Evolutionary conservation across 2,329 filamentous ascomycete species (phyloP), one percentile per base, ranked within the genome.

Genomic region (Rhinocladiella mackenziei): DNA sequence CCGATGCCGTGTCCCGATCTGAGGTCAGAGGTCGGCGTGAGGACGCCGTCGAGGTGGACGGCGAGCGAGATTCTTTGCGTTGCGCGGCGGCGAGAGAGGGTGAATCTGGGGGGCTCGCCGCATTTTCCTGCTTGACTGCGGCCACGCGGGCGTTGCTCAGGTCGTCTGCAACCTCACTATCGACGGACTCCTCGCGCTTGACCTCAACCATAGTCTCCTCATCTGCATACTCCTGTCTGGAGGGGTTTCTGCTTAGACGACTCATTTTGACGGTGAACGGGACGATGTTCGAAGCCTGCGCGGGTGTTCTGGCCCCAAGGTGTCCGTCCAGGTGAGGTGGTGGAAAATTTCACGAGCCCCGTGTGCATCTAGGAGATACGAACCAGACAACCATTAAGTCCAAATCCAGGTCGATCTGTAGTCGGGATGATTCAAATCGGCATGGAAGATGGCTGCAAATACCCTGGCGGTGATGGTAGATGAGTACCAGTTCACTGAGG

Each of bases 41-140:
- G 30, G 34, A 45, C 18, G 47, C 25, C 15, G 43, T 45, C 32
- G 49, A 54, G 19, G 45, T 39, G 29, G 55, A 55, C 13, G 55
- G 51, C 18, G 56, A 53, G 10, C 44, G 46, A 6, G 51, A 53
- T n/a, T 38, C 31, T 43, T 57, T 54, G 43, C 42, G 36, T 23
- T 47, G 50, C 3, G 37, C 18, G 11, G 53, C 28, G 11, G 41
- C 20, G 19, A 50, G 43, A 11, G 45, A 52, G 17, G 53, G 50
- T 36, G 42, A 55, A 13, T 46, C 44, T 15, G 45, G 49, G 25
- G 49, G 53, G 34, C 47, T 54, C 13, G 38, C 36, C 15, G 48
- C 45, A 10, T 44, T 22, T 31, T 56, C 42, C 11, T 53, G 34
- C 39, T 56, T 56, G 51, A 54, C 38, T 19, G 45, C 23, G 29